Evolutionary conservation across 495 filamentous ascomycete genomes (phyloP), one percentile per base, ranked within the genome.

Genomic region (Trypethelium eluteriae): DNA sequence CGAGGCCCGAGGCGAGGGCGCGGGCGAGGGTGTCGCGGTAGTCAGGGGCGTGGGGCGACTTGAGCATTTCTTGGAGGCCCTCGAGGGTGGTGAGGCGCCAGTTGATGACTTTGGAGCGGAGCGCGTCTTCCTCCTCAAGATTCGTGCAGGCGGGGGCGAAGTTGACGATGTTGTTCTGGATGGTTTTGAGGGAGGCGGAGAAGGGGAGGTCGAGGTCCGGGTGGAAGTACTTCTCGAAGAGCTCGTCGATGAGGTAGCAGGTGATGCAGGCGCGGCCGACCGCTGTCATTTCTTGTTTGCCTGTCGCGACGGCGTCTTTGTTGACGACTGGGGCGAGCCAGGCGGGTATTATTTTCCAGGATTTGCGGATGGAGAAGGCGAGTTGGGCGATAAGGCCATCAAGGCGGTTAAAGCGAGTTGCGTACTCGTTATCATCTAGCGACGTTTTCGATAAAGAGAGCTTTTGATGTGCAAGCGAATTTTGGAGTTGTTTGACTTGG

Each of bases 201-300:
- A 98, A 81, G 39, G 78, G 81, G 2, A 83, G 78, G 25, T 97
- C 91, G 12, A 98, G 79, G 2, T 85, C 86, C 0, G 94, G 94
- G 71, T 98, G 95, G 79, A 98, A 98, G 76, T 89, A 89, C 56
- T 86, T 84, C 72, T 95, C 88, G 74, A 98, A 91, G 35, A 97
- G 83, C 73, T 98, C 92, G 16, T 98, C 90, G 32, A 92, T 87
- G 16, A 98, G 80, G 91, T 94, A 98, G 65, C 86, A 83, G 38
- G 90, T 88, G 67, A 98, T 93, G 59, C 90, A 84, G 5, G 95
- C 92, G 38, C 93, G 85, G n/a, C 94, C 94, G 34, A 96, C 88
- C 4, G 90, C 91, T 5, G 91, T 97, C 94, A 98, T 98, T 73
- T 98, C 94, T 74, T 96, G 91, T 65, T 89, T 94, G 64, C 92